Percentiles rank a stretch among this genome's conserved stretches.
Conservation (phyloP, 306 rosid species). For the Lagenaria siceraria region DNA sequence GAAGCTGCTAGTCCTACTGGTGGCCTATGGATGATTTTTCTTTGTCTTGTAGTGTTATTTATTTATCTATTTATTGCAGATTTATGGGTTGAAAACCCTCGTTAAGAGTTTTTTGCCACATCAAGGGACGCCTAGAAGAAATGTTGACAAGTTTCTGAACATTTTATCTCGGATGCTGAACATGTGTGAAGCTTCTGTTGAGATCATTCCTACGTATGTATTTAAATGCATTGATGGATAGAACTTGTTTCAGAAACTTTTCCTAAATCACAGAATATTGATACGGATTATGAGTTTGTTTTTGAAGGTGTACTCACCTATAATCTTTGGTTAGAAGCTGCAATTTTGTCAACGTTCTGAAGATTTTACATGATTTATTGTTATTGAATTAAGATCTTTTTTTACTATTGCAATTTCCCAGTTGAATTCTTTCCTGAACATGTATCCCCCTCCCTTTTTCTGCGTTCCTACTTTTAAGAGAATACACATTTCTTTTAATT, state of each 20-base stretch:
- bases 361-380: neutral
- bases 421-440: conserved; percentile 1
- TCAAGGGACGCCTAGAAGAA: conserved; percentile 27
- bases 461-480: neutral
- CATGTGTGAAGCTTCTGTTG: conserved; percentile 26
- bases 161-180: conserved; percentile 37
- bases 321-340: neutral
- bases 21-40: neutral
- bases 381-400: neutral
- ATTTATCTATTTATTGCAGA: conserved; percentile 36
- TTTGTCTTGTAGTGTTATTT: neutral
- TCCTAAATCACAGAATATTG: neutral
- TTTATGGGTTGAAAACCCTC: conserved; percentile 71
- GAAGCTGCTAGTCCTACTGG: no score
- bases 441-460: neutral
- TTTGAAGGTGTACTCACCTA: neutral
- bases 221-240: conserved; percentile 12
- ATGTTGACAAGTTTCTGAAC: conserved; percentile 41
- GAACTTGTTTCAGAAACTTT: neutral
- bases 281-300: neutral
- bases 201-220: conserved; percentile 26
- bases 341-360: neutral
- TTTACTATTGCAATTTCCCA: neutral
- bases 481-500: neutral
- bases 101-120: conserved; percentile 68